Percentiles rank a stretch among this genome's conserved stretches.
phyloP scores from a whole-genome alignment of 192 early-diverging fungal genomes.

The Coemansia sp. region DNA sequence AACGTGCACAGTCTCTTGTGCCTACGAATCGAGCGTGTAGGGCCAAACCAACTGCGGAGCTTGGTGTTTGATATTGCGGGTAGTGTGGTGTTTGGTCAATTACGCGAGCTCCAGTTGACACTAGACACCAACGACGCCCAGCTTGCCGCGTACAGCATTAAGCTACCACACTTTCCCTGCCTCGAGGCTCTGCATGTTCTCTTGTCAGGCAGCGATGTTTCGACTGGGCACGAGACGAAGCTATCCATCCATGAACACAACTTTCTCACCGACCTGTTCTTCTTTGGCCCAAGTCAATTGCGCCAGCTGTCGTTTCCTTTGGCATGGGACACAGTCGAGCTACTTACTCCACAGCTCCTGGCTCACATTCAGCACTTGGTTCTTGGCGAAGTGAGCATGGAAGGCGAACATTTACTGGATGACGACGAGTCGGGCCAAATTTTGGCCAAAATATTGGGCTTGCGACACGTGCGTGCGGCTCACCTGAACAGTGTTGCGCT shows the following conservation, averaged over 20 bases:
- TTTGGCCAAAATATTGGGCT: background rate
- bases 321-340: conserved; percentile 19
- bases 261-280: conserved; percentile 15
- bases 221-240: conserved; percentile 11
- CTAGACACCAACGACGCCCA: conserved; percentile 8
- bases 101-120: conserved; percentile 9
- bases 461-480: background rate
- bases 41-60: conserved; percentile 13
- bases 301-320: conserved; percentile 10
- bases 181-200: conserved; percentile 9
- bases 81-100: conserved; percentile 6
- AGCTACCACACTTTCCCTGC: conserved; percentile 8
- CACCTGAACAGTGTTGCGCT: background rate
- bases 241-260: conserved; percentile 13
- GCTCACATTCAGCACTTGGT: background rate
- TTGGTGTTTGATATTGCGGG: background rate
- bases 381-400: conserved; percentile 11
- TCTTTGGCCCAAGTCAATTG: background rate
- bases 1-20: conserved; percentile 9
- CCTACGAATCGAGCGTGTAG: conserved; percentile 7
- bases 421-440: conserved; percentile 19
- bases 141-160: conserved; percentile 8
- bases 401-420: conserved; percentile 17
- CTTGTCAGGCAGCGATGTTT: conserved; percentile 9
- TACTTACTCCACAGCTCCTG: conserved; percentile 8